Base-by-base conservation (phyloP, 2,329 filamentous ascomycete species). In the Verticillium dahliae region DNA sequence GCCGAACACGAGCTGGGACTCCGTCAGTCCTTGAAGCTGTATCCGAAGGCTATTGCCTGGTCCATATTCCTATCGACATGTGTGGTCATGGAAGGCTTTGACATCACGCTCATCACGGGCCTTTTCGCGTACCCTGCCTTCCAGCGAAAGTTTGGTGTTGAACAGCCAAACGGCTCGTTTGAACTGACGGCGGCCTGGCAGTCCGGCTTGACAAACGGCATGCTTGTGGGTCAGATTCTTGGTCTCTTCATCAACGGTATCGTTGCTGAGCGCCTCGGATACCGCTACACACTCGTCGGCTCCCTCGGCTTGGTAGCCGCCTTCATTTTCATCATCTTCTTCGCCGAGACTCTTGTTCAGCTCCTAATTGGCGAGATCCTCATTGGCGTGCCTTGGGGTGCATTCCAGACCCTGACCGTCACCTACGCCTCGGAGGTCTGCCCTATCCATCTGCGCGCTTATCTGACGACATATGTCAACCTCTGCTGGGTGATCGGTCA, bases 401-500 rank as follows among this genome's bases (percentile, higher is more conserved):
- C 76, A 9, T 79, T 83, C 68, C 77, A 80, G 64, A 81, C 80
- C 0, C 66, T 82, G 4, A 76, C 76, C 0, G 76, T 78, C 0
- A 77, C 80, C 0, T 83, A 83, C 63, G 80, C 80, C 0, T 74
- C 81, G 1, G 81, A 83, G 31, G 74, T 78, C 50, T 77, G 75
- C 67, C 76, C 76, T 14, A 74, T 69, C 31, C 79, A 76, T 3
- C 74, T 83, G 1, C 76, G 81, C n/a, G 73, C 76, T 7, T 82
- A 82, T 58, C 72, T 83, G 3, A 81, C 75, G 1, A 77, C 74
- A 0, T 81, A 80, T 54, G 74, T 78, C 63, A 82, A 82, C 64
- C 71, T 82, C 56, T 82, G 79, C 69, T 82, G 79, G 76, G 76
- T 78, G 5, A 73, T 81, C 4, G 80, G 81, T 1, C 79, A 82